phyloP scores from a whole-genome alignment of 106 monocot species.

The Apostasia shenzhenica region DNA sequence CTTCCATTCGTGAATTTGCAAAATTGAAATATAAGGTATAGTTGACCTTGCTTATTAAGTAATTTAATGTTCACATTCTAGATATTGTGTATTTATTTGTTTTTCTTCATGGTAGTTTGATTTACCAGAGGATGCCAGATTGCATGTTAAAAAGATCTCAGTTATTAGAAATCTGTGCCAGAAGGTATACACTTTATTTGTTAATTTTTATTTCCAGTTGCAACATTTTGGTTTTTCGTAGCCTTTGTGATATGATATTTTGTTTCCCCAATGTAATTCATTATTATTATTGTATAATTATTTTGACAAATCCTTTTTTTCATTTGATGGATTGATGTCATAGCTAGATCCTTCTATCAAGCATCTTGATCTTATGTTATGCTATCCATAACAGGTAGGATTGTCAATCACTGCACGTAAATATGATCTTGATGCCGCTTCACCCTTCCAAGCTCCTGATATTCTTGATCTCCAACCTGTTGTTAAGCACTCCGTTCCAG shows the following conservation, averaged over 20 bases:
- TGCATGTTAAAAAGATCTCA: slow-evolving; percentile 48
- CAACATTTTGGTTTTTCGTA: neutral
- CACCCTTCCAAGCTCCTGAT: slow-evolving; percentile 75
- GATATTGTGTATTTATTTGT: neutral
- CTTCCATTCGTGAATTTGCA: slow-evolving; percentile 66
- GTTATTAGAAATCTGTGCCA: slow-evolving; percentile 85
- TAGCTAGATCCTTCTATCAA: no score
- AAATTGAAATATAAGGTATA: slow-evolving; percentile 85
- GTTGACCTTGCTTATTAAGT: neutral
- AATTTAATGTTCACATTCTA: neutral
- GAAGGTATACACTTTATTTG: slow-evolving; percentile 45
- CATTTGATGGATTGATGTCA: no score
- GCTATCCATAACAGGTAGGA: slow-evolving; percentile 51
- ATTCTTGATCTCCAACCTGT: slow-evolving; percentile 88
- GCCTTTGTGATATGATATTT: no score
- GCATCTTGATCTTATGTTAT: no score
- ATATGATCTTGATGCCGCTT: slow-evolving; percentile 62
- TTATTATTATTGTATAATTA: no score
- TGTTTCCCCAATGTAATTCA: neutral
- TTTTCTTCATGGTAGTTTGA: slow-evolving; percentile 55
- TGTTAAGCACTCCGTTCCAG: slow-evolving; percentile 91
- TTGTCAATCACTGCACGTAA: slow-evolving; percentile 73
- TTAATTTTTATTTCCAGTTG: neutral
- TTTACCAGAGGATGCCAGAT: slow-evolving; percentile 63
- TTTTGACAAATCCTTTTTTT: no score